These are phyloP conservation scores for Trichophyton equinum DNA, from an alignment of 2,329 filamentous ascomycete species.

Conservation along the genomic window DNA sequence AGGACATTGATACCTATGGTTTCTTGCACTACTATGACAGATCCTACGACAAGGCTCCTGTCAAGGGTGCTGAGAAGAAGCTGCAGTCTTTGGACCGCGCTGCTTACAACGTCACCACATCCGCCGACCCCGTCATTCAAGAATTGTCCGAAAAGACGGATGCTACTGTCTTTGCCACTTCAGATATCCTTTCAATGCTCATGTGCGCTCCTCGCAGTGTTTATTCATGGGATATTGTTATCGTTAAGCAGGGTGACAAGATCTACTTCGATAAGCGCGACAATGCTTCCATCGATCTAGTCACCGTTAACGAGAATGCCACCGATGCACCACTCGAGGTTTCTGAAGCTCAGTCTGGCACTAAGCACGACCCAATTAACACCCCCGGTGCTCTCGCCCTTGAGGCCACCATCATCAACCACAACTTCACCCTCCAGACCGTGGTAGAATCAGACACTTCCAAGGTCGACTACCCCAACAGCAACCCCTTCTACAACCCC, in stretches of 20 bases:
- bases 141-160: constrained; percentile 92
- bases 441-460: constrained; percentile 66
- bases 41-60: constrained; percentile 81
- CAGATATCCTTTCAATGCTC: constrained; percentile 95
- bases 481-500: constrained; percentile 96
- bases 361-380: constrained; percentile 85
- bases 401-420: constrained; percentile 99
- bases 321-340: constrained; percentile 86
- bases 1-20: constrained; percentile 88
- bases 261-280: constrained; percentile 98
- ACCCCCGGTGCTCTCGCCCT: constrained; percentile 84
- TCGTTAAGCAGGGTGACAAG: constrained; percentile 85
- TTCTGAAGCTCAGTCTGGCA: constrained; percentile 45
- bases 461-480: constrained; percentile 73
- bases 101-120: constrained; percentile 95
- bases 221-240: constrained; percentile 97
- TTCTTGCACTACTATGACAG: constrained; percentile 99
- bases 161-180: constrained; percentile 91
- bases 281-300: constrained; percentile 86
- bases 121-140: constrained; percentile 90
- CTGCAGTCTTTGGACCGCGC: constrained; percentile 82
- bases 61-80: constrained; percentile 78
- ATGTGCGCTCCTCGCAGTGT: constrained; percentile 97
- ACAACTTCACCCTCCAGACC: constrained; percentile 96
- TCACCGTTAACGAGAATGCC: constrained; percentile 98